Base-by-base conservation (phyloP, 176 grass and related monocot genomes). In the Alopecurus myosuroides region DNA sequence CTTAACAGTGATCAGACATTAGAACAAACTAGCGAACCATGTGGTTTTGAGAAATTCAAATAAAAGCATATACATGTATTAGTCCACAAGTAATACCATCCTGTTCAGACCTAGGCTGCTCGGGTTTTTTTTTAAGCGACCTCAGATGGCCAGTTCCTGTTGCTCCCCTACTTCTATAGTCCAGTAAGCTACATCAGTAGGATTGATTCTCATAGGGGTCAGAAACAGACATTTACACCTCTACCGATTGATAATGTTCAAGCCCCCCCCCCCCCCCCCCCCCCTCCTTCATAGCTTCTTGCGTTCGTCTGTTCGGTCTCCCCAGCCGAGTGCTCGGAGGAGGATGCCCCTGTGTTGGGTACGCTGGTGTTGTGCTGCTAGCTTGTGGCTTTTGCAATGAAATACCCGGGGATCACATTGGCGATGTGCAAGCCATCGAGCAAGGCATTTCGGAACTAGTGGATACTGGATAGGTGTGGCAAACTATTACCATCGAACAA, bases 231-330 rank as follows among this genome's bases (percentile, higher is more conserved):
- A 48, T 45, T 73, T 25, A 48, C 40, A 29, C 41, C 7, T 37
- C 40, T 20, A 66, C 44, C 46, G 65, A 84, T 36, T 55, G 17
- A 67, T 85, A 29, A 66, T 67, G 35, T 64, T 23, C 82, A 85
- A 61, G 50, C 13, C 71, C 44, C 44, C 44, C 14, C 44, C 12
- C 44, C 4, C 44, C 44, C n/a, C 13, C 71, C 44, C 44, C 44
- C 14, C 44, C 12, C 44, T 14, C 44, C 44, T 4, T 45, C 42
- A 44, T 10, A 44, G 44, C 44, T 45, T 45, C 11, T 14, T 9
- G 44, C 0, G 44, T 15, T 46, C 12, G 14, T 46, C 45, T 46
- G 13, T 13, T 15, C 13, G 45, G 45, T 46, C 45, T 46, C 45
- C 39, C 39, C 40, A 9, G 9, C 12, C 41, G 13, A 46, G 45